Base-by-base conservation (phyloP, 805 yeast species). In the Cyberlindnera americana region DNA sequence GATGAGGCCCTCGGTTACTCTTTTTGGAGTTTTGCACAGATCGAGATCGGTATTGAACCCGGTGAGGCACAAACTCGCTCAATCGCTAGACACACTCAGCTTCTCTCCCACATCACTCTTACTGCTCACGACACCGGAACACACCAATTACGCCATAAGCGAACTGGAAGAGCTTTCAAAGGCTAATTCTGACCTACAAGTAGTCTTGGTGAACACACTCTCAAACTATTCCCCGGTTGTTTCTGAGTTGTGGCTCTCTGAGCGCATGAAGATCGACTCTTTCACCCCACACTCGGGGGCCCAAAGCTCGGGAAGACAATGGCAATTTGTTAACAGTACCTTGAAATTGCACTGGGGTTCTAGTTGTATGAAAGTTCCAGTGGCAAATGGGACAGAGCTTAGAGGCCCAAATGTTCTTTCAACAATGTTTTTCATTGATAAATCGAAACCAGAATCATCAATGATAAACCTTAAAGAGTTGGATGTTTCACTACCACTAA, bases 331-430 rank as follows among this genome's bases (percentile, higher is more conserved):
- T 9, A 11, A 28, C 9, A 40, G 44, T 14, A 29, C 17, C 11
- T 13, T 39, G 12, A 18, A 16, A 3, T 4, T 39, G 3, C 4
- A 19, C 18, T 39, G 32, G 31, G 8, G 8, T 5, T 11, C 28
- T n/a, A 13, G 14, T 8, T 27, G 29, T 10, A 15, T 32, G 13
- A n/a, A 19, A 8, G 10, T 35, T 11, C 33, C 31, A 9, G 44
- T 40, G 12, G 44, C 40, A 2, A 28, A 40, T 35, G 44, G 44
- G 6, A 27, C 32, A n/a, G 34, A 23, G 10, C 26, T 40, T 9
- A 25, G 34, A n/a, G 44, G 44, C 3, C 32, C 28, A 21, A 38
- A 38, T 17, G 34, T 35, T 13, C 23, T 40, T 19, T 35, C 44
- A 5, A 29, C 28, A 5, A 31, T 34, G 40, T 35, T 40, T 21